Evolutionary conservation across 2,329 filamentous ascomycete genomes (phyloP).

Genomic region (Neofusicoccum sp.): DNA sequence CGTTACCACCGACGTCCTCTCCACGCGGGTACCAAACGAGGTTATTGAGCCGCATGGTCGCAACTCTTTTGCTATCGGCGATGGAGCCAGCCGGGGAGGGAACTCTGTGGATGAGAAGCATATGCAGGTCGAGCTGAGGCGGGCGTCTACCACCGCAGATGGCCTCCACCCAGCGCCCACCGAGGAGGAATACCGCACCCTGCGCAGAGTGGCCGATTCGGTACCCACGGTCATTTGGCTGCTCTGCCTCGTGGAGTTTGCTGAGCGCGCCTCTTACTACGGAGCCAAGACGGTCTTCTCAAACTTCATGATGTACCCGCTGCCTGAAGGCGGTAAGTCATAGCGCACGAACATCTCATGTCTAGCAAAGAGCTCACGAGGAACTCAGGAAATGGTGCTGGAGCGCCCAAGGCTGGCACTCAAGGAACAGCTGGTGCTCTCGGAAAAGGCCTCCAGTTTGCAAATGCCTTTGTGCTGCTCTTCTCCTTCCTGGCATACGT

Average conservation of each 20-base stretch:
- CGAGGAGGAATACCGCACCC: slow-evolving; percentile 48
- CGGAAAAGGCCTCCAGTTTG: slow-evolving; percentile 58
- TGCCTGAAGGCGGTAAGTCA: slow-evolving; percentile 48
- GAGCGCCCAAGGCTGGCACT: slow-evolving; percentile 34
- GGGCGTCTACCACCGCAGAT: neutral
- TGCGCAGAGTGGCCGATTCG: slow-evolving; percentile 54
- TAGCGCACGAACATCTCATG: neutral
- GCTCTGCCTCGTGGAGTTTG: slow-evolving; percentile 62
- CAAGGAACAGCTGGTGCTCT: slow-evolving; percentile 57
- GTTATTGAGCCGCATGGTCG: neutral
- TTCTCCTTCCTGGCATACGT: slow-evolving; percentile 62
- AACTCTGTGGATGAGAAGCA: neutral
- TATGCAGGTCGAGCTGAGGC: neutral
- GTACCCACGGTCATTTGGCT: slow-evolving; percentile 59
- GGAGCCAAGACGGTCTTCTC: slow-evolving; percentile 58
- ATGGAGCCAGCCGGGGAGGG: neutral
- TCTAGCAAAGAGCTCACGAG: neutral
- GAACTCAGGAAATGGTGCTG: slow-evolving; percentile 25
- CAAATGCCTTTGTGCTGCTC: slow-evolving; percentile 57
- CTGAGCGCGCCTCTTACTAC: slow-evolving; percentile 64
- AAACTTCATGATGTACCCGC: slow-evolving; percentile 64
- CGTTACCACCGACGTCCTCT: slow-evolving; percentile 7
- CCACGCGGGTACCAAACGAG: neutral
- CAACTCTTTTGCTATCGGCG: slow-evolving; percentile 1
- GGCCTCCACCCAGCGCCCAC: slow-evolving; percentile 39